Evolutionary conservation across 257 asterid species (phyloP).

Genomic region (Nicotiana knightiana): DNA sequence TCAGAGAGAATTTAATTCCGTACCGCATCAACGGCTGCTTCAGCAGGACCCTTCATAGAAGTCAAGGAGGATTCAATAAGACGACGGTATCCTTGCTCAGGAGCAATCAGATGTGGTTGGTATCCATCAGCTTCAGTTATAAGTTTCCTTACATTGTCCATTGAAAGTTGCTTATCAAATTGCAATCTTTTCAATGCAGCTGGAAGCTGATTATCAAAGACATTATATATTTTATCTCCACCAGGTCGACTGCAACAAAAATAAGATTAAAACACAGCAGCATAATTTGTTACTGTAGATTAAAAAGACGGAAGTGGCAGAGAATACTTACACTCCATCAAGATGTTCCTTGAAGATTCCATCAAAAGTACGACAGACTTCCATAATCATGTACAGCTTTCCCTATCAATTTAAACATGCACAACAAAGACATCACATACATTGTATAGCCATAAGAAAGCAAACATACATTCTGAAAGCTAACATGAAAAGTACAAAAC

Average conservation of each 20-base stretch:
- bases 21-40: slow-evolving; percentile 97
- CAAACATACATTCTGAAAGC: background rate
- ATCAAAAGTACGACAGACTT: slow-evolving; percentile 84
- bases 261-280: slow-evolving; percentile 11
- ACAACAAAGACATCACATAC: background rate
- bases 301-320: background rate
- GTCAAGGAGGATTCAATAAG: slow-evolving; percentile 90
- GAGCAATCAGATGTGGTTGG: slow-evolving; percentile 99
- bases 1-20: slow-evolving; percentile 4
- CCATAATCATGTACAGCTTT: slow-evolving; percentile 95
- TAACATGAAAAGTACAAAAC: background rate
- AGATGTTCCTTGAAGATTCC: slow-evolving; percentile 98
- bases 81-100: slow-evolving; percentile 98
- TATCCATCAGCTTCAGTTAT: slow-evolving; percentile 99
- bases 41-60: slow-evolving; percentile 94
- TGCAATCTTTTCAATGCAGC: slow-evolving; percentile 97
- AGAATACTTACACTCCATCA: slow-evolving; percentile 75
- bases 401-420: slow-evolving; percentile 46
- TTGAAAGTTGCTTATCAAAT: slow-evolving; percentile 96
- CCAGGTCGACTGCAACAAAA: slow-evolving; percentile 83
- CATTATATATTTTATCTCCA: slow-evolving; percentile 90
- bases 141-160: slow-evolving; percentile 93
- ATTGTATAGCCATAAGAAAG: slow-evolving; percentile 2
- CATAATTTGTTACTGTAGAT: background rate
- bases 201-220: slow-evolving; percentile 91